Evolutionary conservation across 2,329 filamentous ascomycete species (phyloP), one percentile per base, ranked within the genome.

Genomic region (Calonectria fujianensis): DNA sequence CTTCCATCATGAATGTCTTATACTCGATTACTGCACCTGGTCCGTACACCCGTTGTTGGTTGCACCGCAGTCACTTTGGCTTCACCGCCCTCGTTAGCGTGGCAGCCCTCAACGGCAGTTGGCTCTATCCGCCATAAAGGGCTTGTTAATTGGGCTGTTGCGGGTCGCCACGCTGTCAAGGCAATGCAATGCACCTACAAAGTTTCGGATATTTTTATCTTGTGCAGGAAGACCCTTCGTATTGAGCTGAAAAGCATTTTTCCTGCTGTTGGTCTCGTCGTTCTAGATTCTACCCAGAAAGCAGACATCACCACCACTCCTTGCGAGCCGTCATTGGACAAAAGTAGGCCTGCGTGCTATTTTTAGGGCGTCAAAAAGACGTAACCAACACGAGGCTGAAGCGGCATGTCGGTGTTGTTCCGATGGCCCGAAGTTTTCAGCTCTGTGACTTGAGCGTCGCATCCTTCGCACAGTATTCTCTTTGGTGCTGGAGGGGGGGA

Each of bases 191-290:
- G 57, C 57, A 61, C n/a, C 39, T 4, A 27, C 35, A 16, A 61
- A 61, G 57, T 61, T 61, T 39, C 35, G n/a, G 57, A 61, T 61
- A 59, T 61, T 61, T 61, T 61, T 61, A 61, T 61, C 16, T n/a
- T n/a, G 3, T n/a, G 35, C 24, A 41, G 18, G 2, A 61, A 39
- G 2, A 2, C 11, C 3, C 13, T n/a, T 39, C 13, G 57, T 41
- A 35, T 61, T 29, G 24, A 24, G 24, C 24, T 24, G 24, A 24
- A 59, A 16, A 24, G 20, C 2, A 3, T 3, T 29, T 41, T 61
- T 27, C 4, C 57, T 61, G 35, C 57, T 61, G 57, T 61, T 61
- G 57, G 57, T 61, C 54, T 27, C 18, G 10, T 39, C n/a, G 27
- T 39, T 18, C 4, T 39, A 10, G 10, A 59, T 57, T 57, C 31